Evolutionary conservation across 768 basidiomycete genomes (phyloP).

Genomic region (Albatrellus ellisii): DNA sequence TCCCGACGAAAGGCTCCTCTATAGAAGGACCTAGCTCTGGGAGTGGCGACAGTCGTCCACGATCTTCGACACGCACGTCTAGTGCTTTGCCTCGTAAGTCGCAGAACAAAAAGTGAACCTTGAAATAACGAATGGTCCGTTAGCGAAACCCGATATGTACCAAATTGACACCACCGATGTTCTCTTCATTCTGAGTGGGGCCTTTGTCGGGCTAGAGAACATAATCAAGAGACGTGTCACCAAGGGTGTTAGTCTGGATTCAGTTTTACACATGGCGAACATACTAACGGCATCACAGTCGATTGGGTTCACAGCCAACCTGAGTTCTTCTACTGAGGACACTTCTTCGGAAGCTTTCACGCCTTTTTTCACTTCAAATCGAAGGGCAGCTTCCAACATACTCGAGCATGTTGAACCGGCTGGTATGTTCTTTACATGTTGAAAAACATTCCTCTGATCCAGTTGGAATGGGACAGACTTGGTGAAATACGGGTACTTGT

Average conservation of each 20-base stretch:
- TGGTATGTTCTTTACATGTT: constrained; percentile 30
- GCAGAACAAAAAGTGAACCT: constrained; percentile 11
- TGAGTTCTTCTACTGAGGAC: constrained; percentile 29
- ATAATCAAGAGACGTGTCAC: constrained; percentile 69
- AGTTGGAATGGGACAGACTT: no score
- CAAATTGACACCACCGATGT: constrained; percentile 84
- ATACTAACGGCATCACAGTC: constrained; percentile 36
- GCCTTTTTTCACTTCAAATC: constrained; percentile 74
- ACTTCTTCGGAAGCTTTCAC: constrained; percentile 22
- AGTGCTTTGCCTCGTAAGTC: constrained; percentile 18
- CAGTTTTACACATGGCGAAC: no score
- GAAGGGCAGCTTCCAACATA: constrained; percentile 34
- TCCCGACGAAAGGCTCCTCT: constrained; percentile 56
- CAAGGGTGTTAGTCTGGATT: constrained; percentile 47
- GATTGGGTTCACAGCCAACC: constrained; percentile 68
- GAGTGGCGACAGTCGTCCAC: constrained; percentile 33
- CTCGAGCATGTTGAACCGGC: constrained; percentile 62
- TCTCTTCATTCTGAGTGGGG: constrained; percentile 90
- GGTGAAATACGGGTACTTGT: constrained; percentile 59
- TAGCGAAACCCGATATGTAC: constrained; percentile 54
- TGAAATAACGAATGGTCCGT: neutral
- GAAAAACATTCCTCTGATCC: no score
- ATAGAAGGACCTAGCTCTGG: constrained; percentile 32
- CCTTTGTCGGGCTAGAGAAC: constrained; percentile 84
- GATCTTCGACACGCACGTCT: constrained; percentile 33